Conservation (phyloP, 345 rosid genomes). For the Odontarrhena argentea region DNA sequence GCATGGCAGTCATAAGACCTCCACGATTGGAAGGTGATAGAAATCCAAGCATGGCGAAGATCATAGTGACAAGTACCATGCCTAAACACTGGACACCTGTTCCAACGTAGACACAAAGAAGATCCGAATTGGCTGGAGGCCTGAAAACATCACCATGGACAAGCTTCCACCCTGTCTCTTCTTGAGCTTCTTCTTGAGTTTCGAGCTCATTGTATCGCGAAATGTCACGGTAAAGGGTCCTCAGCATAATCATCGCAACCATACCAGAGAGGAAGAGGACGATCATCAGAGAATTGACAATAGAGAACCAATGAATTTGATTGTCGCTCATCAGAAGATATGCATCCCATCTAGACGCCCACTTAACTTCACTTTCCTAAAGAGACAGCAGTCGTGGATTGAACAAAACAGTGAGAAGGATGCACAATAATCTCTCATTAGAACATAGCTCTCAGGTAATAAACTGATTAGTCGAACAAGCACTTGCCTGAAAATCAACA, state of each 20-base stretch:
- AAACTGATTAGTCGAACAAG: slow-evolving; percentile 1
- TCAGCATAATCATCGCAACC: slow-evolving; percentile 84
- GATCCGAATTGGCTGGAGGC: slow-evolving; percentile 67
- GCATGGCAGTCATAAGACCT: slow-evolving; percentile 89
- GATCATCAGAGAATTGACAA: slow-evolving; percentile 81
- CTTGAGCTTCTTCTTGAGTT: slow-evolving; percentile 88
- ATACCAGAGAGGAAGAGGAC: slow-evolving; percentile 83
- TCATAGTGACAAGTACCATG: slow-evolving; percentile 75
- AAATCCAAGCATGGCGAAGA: slow-evolving; percentile 75
- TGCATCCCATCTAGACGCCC: slow-evolving; percentile 94
- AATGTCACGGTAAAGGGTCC: slow-evolving; percentile 81
- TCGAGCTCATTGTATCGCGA: slow-evolving; percentile 80
- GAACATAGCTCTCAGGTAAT: background rate
- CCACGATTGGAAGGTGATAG: slow-evolving; percentile 83
- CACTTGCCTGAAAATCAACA: slow-evolving; percentile 80
- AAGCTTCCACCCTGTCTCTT: slow-evolving; percentile 87
- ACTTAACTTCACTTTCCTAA: slow-evolving; percentile 81
- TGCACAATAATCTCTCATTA: background rate
- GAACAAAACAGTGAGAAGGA: slow-evolving; percentile 24
- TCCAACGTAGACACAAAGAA: slow-evolving; percentile 70
- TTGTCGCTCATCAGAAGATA: slow-evolving; percentile 79
- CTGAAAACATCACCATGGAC: slow-evolving; percentile 84
- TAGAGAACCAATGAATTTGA: slow-evolving; percentile 83
- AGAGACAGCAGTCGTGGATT: slow-evolving; percentile 3
- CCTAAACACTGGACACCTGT: slow-evolving; percentile 79